These are phyloP conservation scores for Erigeron canadensis DNA, from an alignment of 129 eudicot species.

Conservation along the genomic window DNA sequence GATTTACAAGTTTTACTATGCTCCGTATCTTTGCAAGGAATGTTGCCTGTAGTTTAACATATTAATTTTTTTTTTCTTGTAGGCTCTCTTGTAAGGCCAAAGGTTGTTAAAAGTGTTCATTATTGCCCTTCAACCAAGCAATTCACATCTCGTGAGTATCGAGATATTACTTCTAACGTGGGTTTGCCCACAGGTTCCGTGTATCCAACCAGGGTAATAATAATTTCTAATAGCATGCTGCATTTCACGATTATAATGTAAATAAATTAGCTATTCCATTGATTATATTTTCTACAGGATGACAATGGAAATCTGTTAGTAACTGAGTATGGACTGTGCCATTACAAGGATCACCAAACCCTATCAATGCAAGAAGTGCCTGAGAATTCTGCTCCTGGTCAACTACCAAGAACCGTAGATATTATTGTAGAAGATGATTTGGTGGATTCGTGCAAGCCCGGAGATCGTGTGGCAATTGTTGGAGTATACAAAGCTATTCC, in stretches of 20 bases:
- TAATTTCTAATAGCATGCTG: background rate
- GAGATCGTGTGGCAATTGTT: constrained; percentile 95
- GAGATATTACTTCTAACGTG: constrained; percentile 89
- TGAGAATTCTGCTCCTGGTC: constrained; percentile 98
- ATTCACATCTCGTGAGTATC: constrained; percentile 84
- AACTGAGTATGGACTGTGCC: constrained; percentile 90
- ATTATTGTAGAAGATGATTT: constrained; percentile 87
- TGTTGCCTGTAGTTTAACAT: background rate
- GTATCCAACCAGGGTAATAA: constrained; percentile 84
- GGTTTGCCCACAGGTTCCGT: constrained; percentile 99
- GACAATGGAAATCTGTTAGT: constrained; percentile 87
- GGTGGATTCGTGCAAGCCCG: constrained; percentile 99
- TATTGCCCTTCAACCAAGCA: constrained; percentile 77
- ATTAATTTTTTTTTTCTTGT: background rate
- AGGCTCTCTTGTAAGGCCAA: constrained; percentile 99
- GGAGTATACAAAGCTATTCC: constrained; percentile 96
- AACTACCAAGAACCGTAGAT: constrained; percentile 95
- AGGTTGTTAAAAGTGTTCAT: constrained; percentile 98
- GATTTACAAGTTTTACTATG: background rate
- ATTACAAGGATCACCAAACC: constrained; percentile 95
- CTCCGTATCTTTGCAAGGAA: background rate
- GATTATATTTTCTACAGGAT: constrained; percentile 52
- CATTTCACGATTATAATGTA: background rate
- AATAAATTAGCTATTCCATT: constrained; percentile 3
- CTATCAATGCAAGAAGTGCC: constrained; percentile 99